A percentile compares a stretch with the other conserved stretches of the same genome.
These are phyloP conservation scores for Hericium coralloides DNA, from an alignment of 768 basidiomycete genomes.

Conservation along the genomic window DNA sequence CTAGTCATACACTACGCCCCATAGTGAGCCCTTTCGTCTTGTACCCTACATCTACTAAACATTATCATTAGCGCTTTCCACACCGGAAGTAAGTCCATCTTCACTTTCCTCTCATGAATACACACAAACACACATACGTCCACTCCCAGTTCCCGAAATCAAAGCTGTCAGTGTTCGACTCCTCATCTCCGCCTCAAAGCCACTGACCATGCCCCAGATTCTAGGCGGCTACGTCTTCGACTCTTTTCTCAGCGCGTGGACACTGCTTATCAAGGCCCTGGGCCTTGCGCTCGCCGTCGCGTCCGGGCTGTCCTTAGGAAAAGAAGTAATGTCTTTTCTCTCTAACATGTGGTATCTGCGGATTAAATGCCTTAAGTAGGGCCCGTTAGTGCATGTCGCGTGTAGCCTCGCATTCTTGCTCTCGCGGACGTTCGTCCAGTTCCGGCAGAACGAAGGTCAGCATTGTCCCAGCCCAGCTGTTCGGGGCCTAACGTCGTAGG, in stretches of 20 bases:
- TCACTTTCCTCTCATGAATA: neutral
- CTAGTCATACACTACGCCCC: constrained; percentile 61
- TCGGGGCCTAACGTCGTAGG: neutral
- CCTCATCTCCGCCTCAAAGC: neutral
- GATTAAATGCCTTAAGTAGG: constrained; percentile 27
- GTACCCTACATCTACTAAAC: neutral
- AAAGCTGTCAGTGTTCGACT: constrained; percentile 46
- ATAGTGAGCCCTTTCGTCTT: constrained; percentile 37
- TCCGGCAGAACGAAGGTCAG: constrained; percentile 69
- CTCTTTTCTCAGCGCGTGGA: constrained; percentile 80
- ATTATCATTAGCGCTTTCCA: constrained; percentile 51
- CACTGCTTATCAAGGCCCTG: constrained; percentile 74
- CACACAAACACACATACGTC: neutral
- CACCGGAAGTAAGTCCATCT: constrained; percentile 56
- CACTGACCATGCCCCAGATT: constrained; percentile 35
- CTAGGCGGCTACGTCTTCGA: constrained; percentile 82
- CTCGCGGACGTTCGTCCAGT: constrained; percentile 58
- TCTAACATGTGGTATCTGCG: neutral
- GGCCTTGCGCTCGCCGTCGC: constrained; percentile 80
- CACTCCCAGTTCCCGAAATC: constrained; percentile 57
- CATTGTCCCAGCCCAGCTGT: neutral
- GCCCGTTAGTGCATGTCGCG: constrained; percentile 79
- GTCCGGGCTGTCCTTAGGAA: constrained; percentile 77
- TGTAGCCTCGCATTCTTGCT: constrained; percentile 73
- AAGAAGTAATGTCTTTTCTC: constrained; percentile 47